Evolutionary conservation across 2,329 filamentous ascomycete species (phyloP).

Genomic region (Fusarium nanum): DNA sequence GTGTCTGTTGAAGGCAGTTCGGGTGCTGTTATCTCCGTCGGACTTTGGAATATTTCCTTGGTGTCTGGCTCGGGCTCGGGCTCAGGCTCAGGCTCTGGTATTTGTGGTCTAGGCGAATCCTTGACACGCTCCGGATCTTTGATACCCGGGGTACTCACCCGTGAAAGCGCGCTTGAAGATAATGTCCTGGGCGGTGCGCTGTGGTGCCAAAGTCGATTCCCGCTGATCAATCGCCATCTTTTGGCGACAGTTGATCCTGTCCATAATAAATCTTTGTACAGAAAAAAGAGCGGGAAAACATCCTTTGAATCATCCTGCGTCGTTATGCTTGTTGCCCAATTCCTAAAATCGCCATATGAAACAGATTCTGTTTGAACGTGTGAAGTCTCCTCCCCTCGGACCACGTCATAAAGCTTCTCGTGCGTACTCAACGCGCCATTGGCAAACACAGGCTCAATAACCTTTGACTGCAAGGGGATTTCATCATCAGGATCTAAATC

Average conservation of each 20-base stretch:
- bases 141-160: neutral
- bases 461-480: slow-evolving; percentile 23
- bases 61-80: neutral
- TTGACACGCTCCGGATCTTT: neutral
- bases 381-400: slow-evolving; percentile 33
- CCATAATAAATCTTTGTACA: slow-evolving; percentile 52
- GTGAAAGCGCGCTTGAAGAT: slow-evolving; percentile 1
- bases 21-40: neutral
- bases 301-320: slow-evolving; percentile 58
- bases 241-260: slow-evolving; percentile 54
- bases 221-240: slow-evolving; percentile 57
- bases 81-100: neutral
- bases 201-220: slow-evolving; percentile 51
- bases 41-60: neutral
- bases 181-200: neutral
- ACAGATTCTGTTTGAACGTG: neutral
- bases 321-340: slow-evolving; percentile 57
- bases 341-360: slow-evolving; percentile 52
- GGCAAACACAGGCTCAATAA: slow-evolving; percentile 52
- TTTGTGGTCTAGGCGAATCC: neutral
- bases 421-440: slow-evolving; percentile 51
- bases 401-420: slow-evolving; percentile 49
- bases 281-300: slow-evolving; percentile 56
- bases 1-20: neutral
- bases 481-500: slow-evolving; percentile 53